A percentile compares a stretch with the other conserved stretches of the same genome.
Conservation (phyloP, 1,139 yeast genomes). For the Chernovozyma sophiae-reginae region DNA sequence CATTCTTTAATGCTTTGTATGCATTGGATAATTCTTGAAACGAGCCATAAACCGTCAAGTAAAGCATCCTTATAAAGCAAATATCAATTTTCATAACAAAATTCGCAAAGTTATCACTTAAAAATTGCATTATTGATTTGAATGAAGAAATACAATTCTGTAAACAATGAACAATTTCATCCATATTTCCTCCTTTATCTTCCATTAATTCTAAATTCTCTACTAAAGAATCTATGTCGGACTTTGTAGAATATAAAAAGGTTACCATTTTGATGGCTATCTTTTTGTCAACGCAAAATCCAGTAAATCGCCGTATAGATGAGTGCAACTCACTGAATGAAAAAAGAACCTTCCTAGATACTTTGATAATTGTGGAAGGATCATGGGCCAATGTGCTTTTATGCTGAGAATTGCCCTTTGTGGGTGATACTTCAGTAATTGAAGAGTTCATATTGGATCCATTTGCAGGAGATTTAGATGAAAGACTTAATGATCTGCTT, state of each 20-base stretch:
- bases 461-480: slow-evolving; percentile 2
- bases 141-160: slow-evolving; percentile 42
- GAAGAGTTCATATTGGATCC: not conserved
- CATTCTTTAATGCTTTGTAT: slow-evolving; percentile 38
- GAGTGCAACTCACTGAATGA: slow-evolving; percentile 69
- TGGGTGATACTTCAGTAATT: slow-evolving; percentile 1
- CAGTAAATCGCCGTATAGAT: slow-evolving; percentile 60
- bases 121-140: slow-evolving; percentile 45
- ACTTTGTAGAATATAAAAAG: slow-evolving; percentile 50
- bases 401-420: not conserved
- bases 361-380: slow-evolving; percentile 36
- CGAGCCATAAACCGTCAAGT: slow-evolving; percentile 68
- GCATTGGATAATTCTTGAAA: slow-evolving; percentile 75
- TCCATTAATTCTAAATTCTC: slow-evolving; percentile 58
- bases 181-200: slow-evolving; percentile 31
- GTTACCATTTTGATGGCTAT: slow-evolving; percentile 57
- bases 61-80: slow-evolving; percentile 67
- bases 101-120: slow-evolving; percentile 43
- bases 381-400: not conserved
- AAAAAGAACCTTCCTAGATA: slow-evolving; percentile 54
- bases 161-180: slow-evolving; percentile 27
- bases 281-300: slow-evolving; percentile 63
- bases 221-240: slow-evolving; percentile 56
- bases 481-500: slow-evolving; percentile 1
- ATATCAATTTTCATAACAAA: slow-evolving; percentile 59